A percentile compares a stretch with the other conserved stretches of the same genome.
Conservation (phyloP, 2,329 filamentous ascomycete genomes). For the Ceratocystis papillata region DNA sequence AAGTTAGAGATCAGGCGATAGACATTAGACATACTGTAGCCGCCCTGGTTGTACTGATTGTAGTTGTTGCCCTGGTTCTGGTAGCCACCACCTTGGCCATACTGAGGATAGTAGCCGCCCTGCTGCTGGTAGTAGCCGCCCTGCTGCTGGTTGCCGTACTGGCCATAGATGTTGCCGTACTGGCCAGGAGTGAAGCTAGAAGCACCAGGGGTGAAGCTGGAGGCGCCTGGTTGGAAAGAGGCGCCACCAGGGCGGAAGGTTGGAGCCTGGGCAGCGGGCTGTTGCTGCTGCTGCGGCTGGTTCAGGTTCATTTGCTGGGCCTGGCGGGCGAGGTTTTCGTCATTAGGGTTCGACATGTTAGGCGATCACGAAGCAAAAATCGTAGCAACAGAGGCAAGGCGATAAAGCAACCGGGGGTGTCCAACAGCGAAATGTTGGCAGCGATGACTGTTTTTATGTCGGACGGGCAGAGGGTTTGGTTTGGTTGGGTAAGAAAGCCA, state of each 20-base stretch:
- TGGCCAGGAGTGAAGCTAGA: conserved; percentile 63
- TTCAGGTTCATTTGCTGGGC: conserved; percentile 69
- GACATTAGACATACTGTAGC: conserved; percentile 31
- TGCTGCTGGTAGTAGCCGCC: conserved; percentile 40
- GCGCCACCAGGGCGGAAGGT: conserved; percentile 38
- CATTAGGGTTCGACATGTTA: conserved; percentile 79
- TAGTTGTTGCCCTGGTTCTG: conserved; percentile 37
- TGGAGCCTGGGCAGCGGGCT: conserved; percentile 37
- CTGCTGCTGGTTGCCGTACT: conserved; percentile 42
- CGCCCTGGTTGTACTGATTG: conserved; percentile 40
- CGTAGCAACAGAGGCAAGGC: neutral
- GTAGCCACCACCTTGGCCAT: conserved; percentile 27
- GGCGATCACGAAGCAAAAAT: too few species aligned
- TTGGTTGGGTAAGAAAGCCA: neutral
- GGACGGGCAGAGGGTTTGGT: neutral
- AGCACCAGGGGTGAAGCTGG: conserved; percentile 63
- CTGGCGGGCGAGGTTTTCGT: conserved; percentile 82
- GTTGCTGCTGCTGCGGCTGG: conserved; percentile 53
- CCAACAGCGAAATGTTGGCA: neutral
- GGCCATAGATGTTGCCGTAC: conserved; percentile 46
- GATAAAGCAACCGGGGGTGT: neutral
- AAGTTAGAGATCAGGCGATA: neutral
- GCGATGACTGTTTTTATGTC: neutral
- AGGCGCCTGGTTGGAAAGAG: conserved; percentile 53
- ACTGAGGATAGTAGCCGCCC: conserved; percentile 34